Percentiles rank a stretch among this genome's conserved stretches.
These are phyloP conservation scores for Leishmania guyanensis DNA, from an alignment of 208 protist genomes.

Conservation along the genomic window DNA sequence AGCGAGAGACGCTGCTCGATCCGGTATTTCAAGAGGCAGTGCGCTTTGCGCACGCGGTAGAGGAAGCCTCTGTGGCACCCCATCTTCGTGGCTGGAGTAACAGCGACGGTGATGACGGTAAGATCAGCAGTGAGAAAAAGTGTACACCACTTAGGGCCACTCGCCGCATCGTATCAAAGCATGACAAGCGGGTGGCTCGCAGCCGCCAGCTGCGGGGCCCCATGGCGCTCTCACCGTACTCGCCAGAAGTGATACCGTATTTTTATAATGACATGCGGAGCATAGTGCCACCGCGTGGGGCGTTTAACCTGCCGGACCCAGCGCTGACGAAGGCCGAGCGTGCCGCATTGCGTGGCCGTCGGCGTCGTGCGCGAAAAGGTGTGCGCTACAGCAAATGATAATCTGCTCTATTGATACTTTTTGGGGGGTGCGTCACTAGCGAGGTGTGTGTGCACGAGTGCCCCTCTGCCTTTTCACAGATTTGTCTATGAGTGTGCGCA, in stretches of 20 bases:
- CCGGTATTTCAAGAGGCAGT: conserved; percentile 76
- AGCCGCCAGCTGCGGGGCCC: conserved; percentile 19
- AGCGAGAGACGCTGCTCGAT: conserved; percentile 70
- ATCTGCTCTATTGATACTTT: neutral
- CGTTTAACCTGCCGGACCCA: conserved; percentile 71
- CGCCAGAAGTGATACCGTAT: conserved; percentile 71
- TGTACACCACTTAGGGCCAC: neutral
- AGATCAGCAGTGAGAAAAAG: neutral
- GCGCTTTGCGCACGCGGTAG: conserved; percentile 49
- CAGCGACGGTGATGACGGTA: neutral
- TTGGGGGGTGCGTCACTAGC: conserved; percentile 13
- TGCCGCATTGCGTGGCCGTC: conserved; percentile 29
- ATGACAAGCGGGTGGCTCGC: conserved; percentile 24
- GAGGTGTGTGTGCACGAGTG: neutral
- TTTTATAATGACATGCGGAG: conserved; percentile 66
- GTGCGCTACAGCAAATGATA: conserved; percentile 36
- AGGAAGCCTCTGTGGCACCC: conserved; percentile 44
- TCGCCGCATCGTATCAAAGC: conserved; percentile 16
- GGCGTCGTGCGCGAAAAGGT: conserved; percentile 23
- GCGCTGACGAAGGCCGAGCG: conserved; percentile 47
- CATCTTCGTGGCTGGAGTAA: conserved; percentile 31
- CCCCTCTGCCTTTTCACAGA: neutral
- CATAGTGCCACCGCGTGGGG: conserved; percentile 65
- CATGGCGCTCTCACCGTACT: conserved; percentile 30
- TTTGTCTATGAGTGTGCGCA: neutral